phyloP scores from a whole-genome alignment of 768 basidiomycete genomes.

The Boletus subcaerulescens region DNA sequence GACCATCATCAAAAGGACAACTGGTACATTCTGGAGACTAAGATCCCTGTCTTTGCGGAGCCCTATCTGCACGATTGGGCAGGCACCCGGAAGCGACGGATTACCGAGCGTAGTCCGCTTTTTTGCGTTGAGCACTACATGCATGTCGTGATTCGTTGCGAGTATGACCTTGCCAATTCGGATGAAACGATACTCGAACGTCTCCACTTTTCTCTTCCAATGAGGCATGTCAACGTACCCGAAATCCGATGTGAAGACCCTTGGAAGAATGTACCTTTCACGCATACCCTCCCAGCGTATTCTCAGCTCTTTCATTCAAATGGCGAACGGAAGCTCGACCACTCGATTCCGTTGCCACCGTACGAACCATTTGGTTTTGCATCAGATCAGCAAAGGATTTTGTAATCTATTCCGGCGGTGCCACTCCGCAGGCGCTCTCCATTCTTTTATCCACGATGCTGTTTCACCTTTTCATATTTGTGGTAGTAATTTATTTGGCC shows the following conservation, averaged over 20 bases:
- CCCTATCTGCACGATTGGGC: constrained; percentile 28
- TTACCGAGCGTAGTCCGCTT: constrained; percentile 52
- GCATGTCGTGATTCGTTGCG: constrained; percentile 50
- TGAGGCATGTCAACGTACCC: constrained; percentile 50
- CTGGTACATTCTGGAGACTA: constrained; percentile 29
- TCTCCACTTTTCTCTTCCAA: constrained; percentile 44
- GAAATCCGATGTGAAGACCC: constrained; percentile 5
- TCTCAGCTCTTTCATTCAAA: constrained; percentile 74
- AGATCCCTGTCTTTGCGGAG: constrained; percentile 17
- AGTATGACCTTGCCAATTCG: constrained; percentile 48
- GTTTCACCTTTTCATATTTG: background rate
- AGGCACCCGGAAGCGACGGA: constrained; percentile 33
- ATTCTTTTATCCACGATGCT: background rate
- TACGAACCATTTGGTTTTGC: constrained; percentile 38
- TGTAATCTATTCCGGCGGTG: background rate
- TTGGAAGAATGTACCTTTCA: constrained; percentile 17
- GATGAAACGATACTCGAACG: constrained; percentile 20
- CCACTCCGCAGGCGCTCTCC: background rate
- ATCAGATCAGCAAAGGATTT: constrained; percentile 6
- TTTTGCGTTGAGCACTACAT: constrained; percentile 55
- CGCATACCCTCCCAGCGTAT: constrained; percentile 60
- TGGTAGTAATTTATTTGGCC: background rate
- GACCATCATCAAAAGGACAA: constrained; percentile 20
- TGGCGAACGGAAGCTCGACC: constrained; percentile 71
- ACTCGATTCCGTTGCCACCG: constrained; percentile 57